Conservation (phyloP, 208 protist species). For the Blastocrithidia nonstop region DNA sequence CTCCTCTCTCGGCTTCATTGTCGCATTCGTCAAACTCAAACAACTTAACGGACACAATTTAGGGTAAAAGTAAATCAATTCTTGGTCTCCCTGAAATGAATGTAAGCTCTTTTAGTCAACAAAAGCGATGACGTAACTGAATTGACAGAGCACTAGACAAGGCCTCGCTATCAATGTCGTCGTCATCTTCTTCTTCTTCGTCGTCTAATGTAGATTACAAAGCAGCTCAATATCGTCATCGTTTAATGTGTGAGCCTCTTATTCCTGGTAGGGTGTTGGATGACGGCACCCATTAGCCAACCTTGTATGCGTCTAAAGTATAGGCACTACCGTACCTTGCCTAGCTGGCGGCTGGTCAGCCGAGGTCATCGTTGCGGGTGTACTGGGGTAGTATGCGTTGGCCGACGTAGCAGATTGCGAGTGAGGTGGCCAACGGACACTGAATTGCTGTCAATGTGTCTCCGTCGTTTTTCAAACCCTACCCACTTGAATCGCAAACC, state of each 20-base stretch:
- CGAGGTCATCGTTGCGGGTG: conserved; percentile 56
- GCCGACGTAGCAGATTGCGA: conserved; percentile 52
- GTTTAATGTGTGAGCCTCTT: conserved; percentile 40
- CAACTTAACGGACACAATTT: too few relatives aligned
- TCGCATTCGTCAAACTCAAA: too few relatives aligned
- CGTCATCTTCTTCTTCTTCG: neutral
- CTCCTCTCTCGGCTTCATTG: too few relatives aligned
- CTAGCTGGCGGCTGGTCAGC: conserved; percentile 38
- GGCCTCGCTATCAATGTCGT: neutral
- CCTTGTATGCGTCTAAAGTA: conserved; percentile 60
- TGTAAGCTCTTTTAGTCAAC: too few relatives aligned
- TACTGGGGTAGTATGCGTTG: conserved; percentile 81
- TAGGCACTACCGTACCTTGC: conserved; percentile 71
- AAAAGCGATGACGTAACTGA: conserved; percentile 45
- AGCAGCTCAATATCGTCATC: conserved; percentile 12
- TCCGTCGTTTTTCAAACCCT: conserved; percentile 63
- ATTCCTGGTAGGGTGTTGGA: conserved; percentile 24
- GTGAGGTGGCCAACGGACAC: conserved; percentile 69
- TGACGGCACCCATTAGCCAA: conserved; percentile 51
- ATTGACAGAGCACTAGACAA: conserved; percentile 13
- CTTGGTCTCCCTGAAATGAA: too few relatives aligned
- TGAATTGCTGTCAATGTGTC: conserved; percentile 72
- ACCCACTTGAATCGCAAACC: conserved; percentile 12
- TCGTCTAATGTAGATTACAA: neutral
- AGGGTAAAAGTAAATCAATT: too few relatives aligned